Evolutionary conservation across 768 basidiomycete species (phyloP), one percentile per base, ranked within the genome.

Genomic region (Mycena pura): DNA sequence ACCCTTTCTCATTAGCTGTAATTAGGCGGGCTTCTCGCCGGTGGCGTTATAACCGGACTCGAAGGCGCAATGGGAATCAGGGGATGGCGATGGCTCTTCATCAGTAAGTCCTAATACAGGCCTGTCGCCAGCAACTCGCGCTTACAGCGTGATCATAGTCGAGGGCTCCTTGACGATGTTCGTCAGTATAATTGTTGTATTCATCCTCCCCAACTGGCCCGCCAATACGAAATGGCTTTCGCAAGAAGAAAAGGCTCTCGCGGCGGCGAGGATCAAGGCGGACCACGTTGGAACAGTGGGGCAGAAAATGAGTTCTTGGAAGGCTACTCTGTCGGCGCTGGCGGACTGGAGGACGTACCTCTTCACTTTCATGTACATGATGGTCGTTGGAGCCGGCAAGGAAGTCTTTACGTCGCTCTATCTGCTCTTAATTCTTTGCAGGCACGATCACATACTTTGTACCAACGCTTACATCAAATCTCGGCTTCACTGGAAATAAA

Each of bases 31-130:
- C 50, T 60, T 43, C 58, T 60, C 39, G 58, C 58, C 53, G 58
- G 58, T 45, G 58, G 58, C 21, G 58, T 60, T 46, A 60, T 60
- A 27, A 60, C 58, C 34, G 58, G 58, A 14, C 58, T 60, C 39
- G 58, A 60, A 60, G 58, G 58, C 41, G 53, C 31, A 47, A 60
- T 60, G 58, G 58, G 58, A 53, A 52, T 60, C 50, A 45, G 58
- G 21, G 58, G 58, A 52, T 60, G 58, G 58, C 58, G 58, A 31
- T 60, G 58, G 58, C 58, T 60, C 49, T 60, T 60, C 50, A 60
- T 60, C 58, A 60, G 58, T 60, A 46, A 36, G 49, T 8, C 44
- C 50, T 38, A 39, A 52, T 40, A 52, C 44, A 34, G 40, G 50
- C 41, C 49, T 44, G n/a, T n/a, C n/a, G n/a, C n/a, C n/a, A 31